Evolutionary conservation across 352 stramenopile species (phyloP), one percentile per base, ranked within the genome.

Genomic region (Phytophthora constricta): DNA sequence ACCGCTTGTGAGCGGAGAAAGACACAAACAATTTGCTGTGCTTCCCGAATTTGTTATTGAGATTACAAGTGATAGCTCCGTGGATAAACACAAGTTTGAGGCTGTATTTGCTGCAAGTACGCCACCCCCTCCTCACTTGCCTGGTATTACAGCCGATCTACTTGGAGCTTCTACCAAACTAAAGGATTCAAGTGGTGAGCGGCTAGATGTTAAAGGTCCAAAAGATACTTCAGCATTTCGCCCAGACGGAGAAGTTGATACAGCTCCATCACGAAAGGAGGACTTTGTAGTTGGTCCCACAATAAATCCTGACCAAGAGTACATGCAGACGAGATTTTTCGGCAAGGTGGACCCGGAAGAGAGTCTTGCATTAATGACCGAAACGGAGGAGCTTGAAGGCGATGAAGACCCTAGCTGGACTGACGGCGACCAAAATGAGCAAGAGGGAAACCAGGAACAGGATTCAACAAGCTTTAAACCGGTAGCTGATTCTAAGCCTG

Each of bases 121-220:
- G 4, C 83, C 85, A 1, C 81, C 85, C 8, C 68, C 75, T 23
- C 81, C 85, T 10, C 78, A 85, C 16, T 57, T 91, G 2, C 79
- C 79, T 0, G 71, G 58, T 0, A 80, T 90, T 25, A 46, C 79
- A n/a, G 57, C 72, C 2, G 76, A 82, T 27, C 14, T 82, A 4
- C 51, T 72, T 11, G 65, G 68, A 0, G n/a, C 60, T n/a, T 65
- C 53, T 37, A 27, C 20, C 11, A 58, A 17, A 23, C 17, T 34
- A 22, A 43, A 19, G 26, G 5, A 43, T 4, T 10, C 42, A 19
- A 42, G 9, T 39, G 41, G 3, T 20, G 47, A 54, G 14, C 23
- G 16, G 25, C 19, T 26, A 14, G 47, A 39, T 5, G n/a, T 3
- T 19, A 54, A 54, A 34, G 26, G 7, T n/a, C 5, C 11, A 28